These are phyloP conservation scores for Stephania yunnanensis DNA, from an alignment of 164 flowering plant species.

Conservation along the genomic window DNA sequence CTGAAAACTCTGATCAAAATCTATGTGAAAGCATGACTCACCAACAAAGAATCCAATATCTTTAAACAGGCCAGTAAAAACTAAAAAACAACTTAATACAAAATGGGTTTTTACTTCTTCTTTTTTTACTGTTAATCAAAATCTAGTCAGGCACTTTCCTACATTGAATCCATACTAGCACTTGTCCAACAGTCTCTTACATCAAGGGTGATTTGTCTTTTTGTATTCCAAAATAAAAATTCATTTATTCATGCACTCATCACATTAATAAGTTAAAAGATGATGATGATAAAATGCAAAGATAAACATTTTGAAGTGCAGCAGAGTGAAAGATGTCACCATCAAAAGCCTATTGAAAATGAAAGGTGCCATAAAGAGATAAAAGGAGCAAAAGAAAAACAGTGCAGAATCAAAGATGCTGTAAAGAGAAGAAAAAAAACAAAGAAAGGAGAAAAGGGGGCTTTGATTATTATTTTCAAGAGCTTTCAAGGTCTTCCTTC, in stretches of 20 bases:
- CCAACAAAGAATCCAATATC: not conserved
- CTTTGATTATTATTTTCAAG: slow-evolving; percentile 40
- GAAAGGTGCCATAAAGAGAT: not conserved
- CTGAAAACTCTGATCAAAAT: not conserved
- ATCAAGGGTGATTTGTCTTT: not conserved
- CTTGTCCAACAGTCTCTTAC: not conserved
- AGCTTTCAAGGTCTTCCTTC: slow-evolving; percentile 12
- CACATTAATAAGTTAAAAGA: not conserved
- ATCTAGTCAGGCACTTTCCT: no score
- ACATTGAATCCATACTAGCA: no score
- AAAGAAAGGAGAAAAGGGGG: slow-evolving; percentile 21
- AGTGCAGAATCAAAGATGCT: slow-evolving; percentile 2
- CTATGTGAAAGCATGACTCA: not conserved
- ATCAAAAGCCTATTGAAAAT: not conserved
- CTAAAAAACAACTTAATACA: not conserved
- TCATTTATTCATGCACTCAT: not conserved
- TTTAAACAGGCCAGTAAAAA: no score
- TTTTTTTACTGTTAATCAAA: no score
- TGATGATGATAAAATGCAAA: not conserved
- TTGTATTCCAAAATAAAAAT: not conserved
- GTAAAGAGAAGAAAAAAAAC: slow-evolving; percentile 19
- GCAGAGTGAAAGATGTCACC: not conserved
- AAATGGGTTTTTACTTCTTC: not conserved
- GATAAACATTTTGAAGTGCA: not conserved
- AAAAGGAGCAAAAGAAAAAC: not conserved